These are phyloP conservation scores for Scedosporium minutisporum DNA, from an alignment of 2,329 filamentous ascomycete genomes.

Conservation along the genomic window DNA sequence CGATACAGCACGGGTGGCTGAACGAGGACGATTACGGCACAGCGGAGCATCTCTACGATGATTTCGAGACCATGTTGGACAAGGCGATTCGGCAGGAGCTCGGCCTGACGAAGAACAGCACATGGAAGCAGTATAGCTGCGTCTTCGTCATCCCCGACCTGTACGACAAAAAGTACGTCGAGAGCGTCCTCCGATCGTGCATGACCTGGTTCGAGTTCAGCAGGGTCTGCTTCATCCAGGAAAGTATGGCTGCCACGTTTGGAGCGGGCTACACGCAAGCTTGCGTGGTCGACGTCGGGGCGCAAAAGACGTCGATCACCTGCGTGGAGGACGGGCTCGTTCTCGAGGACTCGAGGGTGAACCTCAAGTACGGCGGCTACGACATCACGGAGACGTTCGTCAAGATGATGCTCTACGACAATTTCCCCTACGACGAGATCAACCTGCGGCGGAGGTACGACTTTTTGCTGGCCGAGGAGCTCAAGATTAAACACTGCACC, in stretches of 20 bases:
- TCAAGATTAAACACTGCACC: slow-evolving; percentile 88
- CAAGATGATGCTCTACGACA: slow-evolving; percentile 96
- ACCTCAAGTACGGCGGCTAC: slow-evolving; percentile 84
- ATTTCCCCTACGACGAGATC: slow-evolving; percentile 92
- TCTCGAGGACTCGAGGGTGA: slow-evolving; percentile 87
- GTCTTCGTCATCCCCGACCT: slow-evolving; percentile 96
- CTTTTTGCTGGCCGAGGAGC: slow-evolving; percentile 84
- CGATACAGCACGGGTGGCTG: slow-evolving; percentile 73
- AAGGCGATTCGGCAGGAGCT: slow-evolving; percentile 80
- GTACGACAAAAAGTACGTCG: slow-evolving; percentile 90
- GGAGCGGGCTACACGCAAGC: slow-evolving; percentile 89
- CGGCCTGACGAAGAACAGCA: slow-evolving; percentile 63
- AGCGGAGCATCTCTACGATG: slow-evolving; percentile 71
- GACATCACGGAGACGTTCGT: slow-evolving; percentile 92
- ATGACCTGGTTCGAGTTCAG: slow-evolving; percentile 86
- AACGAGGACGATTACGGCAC: slow-evolving; percentile 84
- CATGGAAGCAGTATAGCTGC: slow-evolving; percentile 86
- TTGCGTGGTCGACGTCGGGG: slow-evolving; percentile 92
- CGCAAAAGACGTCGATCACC: slow-evolving; percentile 93
- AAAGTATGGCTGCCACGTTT: slow-evolving; percentile 89
- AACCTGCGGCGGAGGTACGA: slow-evolving; percentile 86
- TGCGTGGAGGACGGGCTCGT: slow-evolving; percentile 96
- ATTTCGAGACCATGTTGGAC: slow-evolving; percentile 79
- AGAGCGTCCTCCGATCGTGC: slow-evolving; percentile 71
- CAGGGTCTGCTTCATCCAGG: slow-evolving; percentile 87